Evolutionary conservation across 371 early-diverging fungal genomes (phyloP).

Genomic region (Apophysomyces variabilis): DNA sequence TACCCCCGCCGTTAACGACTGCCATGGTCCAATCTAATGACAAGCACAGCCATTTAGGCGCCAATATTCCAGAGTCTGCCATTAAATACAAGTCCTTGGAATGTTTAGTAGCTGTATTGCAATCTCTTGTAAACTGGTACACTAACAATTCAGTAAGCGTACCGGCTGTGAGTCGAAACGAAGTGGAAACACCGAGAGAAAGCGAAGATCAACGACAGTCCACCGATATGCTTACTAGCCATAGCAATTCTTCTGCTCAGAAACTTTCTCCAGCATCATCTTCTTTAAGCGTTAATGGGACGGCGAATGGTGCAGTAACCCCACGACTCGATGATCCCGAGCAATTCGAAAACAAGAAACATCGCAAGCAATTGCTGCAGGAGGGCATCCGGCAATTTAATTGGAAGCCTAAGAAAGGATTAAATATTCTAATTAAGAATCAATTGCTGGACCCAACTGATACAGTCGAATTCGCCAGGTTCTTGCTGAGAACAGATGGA

Average conservation of each 20-base stretch:
- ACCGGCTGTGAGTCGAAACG: conserved; percentile 31
- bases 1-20: conserved; percentile 57
- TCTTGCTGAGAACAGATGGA: conserved; percentile 77
- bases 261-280: conserved; percentile 59
- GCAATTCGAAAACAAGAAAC: conserved; percentile 78
- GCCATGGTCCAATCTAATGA: conserved; percentile 51
- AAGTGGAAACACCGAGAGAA: conserved; percentile 49
- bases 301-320: conserved; percentile 38
- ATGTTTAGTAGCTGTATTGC: conserved; percentile 58
- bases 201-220: conserved; percentile 41
- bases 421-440: conserved; percentile 69
- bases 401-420: conserved; percentile 91
- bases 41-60: conserved; percentile 44
- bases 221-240: conserved; percentile 26
- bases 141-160: conserved; percentile 53
- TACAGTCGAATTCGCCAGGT: conserved; percentile 70
- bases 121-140: conserved; percentile 59
- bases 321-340: conserved; percentile 75
- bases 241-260: conserved; percentile 40
- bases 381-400: conserved; percentile 86
- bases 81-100: conserved; percentile 58
- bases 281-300: conserved; percentile 26
- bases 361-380: conserved; percentile 78
- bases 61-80: conserved; percentile 47
- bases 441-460: conserved; percentile 64